Base-by-base conservation (phyloP, 2,329 filamentous ascomycete genomes). In the Talaromyces sp. region DNA sequence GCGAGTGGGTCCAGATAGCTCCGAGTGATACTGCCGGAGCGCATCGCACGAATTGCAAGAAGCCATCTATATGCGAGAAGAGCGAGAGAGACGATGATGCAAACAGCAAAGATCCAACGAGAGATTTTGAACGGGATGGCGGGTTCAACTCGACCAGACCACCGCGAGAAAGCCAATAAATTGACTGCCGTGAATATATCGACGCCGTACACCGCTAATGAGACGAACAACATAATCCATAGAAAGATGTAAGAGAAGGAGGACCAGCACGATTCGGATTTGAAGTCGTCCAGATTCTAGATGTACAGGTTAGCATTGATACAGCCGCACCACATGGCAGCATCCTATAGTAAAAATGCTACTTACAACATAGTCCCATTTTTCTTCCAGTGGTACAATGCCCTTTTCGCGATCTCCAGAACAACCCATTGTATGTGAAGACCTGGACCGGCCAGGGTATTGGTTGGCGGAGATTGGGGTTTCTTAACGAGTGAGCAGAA, bases 181-280 rank as follows among this genome's bases (percentile, higher is more conserved):
- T 96, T 95, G 75, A 97, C 83, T 57, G 92, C 92, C 4, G 92
- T 97, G 70, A 97, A 97, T 56, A 87, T 91, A 75, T 97, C 93
- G 69, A 95, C 89, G 24, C 81, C 86, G 72, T 96, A 97, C 61
- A 96, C 91, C 40, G 90, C 87, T 45, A 93, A 71, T 3, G 91
- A 94, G 52, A 95, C 79, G 47, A 91, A 51, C 40, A 93, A 81
- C 63, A 91, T 88, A 53, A 94, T 80, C 83, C 87, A 94, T 47
- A 97, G 82, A 75, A 91, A 94, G 65, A 79, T 83, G 72, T 97
- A 97, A 55, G 91, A 92, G 61, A 96, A 81, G 8, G 83, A 81
- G 1, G 88, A 83, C 61, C 88, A 86, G 71, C 88, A 91, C 13
- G 90, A 93, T 27, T 83, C 86, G 2, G 89, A 87, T 70, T 88